Percentiles rank a stretch among this genome's conserved stretches.
Conservation (phyloP, 176 grass and related monocot genomes). For the Lolium rigidum region DNA sequence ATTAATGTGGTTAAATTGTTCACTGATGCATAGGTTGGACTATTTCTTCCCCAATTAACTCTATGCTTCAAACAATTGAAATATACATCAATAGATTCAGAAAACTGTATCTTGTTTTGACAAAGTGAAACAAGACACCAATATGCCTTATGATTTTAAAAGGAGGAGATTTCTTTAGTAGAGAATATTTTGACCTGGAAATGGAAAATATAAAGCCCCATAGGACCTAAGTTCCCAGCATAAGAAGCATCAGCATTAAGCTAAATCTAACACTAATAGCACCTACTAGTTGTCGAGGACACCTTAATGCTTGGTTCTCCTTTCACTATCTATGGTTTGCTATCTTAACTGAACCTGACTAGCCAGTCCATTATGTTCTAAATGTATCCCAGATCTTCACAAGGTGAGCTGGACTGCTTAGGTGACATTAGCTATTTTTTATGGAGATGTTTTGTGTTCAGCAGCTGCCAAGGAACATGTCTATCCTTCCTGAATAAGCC, state of each 20-base stretch:
- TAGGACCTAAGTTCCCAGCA: conserved; percentile 16
- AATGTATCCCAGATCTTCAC: background rate
- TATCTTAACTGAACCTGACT: too few species aligned
- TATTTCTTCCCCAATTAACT: background rate
- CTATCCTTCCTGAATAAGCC: background rate
- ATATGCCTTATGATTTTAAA: background rate
- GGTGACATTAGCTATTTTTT: background rate
- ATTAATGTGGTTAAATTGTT: background rate
- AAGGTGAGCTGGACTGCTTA: conserved; percentile 13
- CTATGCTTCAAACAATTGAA: background rate
- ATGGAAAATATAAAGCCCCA: background rate
- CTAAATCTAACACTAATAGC: background rate
- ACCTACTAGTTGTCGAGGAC: background rate
- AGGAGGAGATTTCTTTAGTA: background rate
- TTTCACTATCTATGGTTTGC: too few species aligned
- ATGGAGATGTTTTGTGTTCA: background rate
- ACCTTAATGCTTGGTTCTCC: background rate
- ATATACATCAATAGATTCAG: background rate
- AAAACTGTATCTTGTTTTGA: background rate
- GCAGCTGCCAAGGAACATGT: background rate
- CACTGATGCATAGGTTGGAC: conserved; percentile 14
- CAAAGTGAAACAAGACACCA: conserved; percentile 7
- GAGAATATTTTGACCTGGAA: background rate
- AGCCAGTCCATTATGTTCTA: conserved; percentile 3
- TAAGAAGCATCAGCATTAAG: conserved; percentile 12